Evolutionary conservation across 768 basidiomycete species (phyloP), one percentile per base, ranked within the genome.

Genomic region (Mycena haematopus): DNA sequence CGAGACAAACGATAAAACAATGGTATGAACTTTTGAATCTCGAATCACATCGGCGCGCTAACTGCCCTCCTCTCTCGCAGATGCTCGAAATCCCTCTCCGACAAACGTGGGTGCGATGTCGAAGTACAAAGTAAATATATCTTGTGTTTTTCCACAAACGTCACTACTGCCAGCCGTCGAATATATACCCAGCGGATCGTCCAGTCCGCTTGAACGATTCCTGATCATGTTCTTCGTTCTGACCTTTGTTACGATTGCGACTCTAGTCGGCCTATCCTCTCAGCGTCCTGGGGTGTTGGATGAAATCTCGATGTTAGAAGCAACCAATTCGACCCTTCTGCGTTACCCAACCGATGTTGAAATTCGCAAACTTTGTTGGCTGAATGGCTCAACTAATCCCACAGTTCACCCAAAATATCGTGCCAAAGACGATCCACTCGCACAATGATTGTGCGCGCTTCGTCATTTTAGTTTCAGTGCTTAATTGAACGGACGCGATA

Each of bases 351-450:
- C 80, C 11, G 63, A 59, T 52, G 62, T n/a, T 11, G 29, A 31
- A 44, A 51, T 64, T 36, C 2, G n/a, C 9, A 27, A n/a, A 3
- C 36, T 36, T 14, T 7, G 19, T 25, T 21, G 10, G 15, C 35
- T 17, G 25, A 22, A 24, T 11, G 7, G 8, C 42, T 52, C 24
- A 42, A 8, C 21, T 4, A 44, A 25, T 10, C 11, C 17, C 22
- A 0, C 78, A 80, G 64, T 77, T 80, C 58, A 83, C 83, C 2
- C 81, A 82, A 67, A 71, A 73, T 56, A 78, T 84, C 51, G 74
- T 83, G 29, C 82, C 81, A 0, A 82, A 81, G 67, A 56, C 62
- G 6, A 82, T 84, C n/a, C 82, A 84, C 67, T 84, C 83, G 0
- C 83, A 85, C 67, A 85, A 85, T 64, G 82, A 84, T 59, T 84